Base-by-base conservation (phyloP, 495 filamentous ascomycete genomes). In the Penicillium maclennaniae region DNA sequence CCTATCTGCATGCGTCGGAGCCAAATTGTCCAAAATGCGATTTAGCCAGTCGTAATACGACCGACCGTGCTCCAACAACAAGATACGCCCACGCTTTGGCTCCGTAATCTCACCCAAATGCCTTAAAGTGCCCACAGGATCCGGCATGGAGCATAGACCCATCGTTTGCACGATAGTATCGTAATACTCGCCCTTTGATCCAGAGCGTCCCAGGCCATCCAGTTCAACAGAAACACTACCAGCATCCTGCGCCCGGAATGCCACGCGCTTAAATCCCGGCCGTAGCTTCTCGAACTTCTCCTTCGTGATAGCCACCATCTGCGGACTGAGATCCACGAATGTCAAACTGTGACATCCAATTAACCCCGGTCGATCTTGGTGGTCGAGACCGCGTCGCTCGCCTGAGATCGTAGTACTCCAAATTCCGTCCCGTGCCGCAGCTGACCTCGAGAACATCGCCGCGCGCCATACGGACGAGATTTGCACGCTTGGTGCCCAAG, bases 121-220 rank as follows among this genome's bases (percentile, higher is more conserved):
- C 28, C 75, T 69, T 47, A 97, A 73, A 43, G 93, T 77, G 10
- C 67, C 74, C 15, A 80, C 81, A 14, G 92, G 95, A 56, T 88
- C 83, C 5, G 76, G 72, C 41, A 91, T 92, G 44, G 87, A 92
- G 73, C 93, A 98, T 6, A 97, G 71, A 1, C 91, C 92, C 83
- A 97, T 95, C 14, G 90, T 95, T 68, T 97, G 91, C 43, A 98
- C 65, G 31, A 97, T 75, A 2, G 89, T 96, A 71, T 97, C 91
- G 69, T 87, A 98, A 28, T 69, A 69, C 20, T 41, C 17, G n/a
- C 34, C 49, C 27, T 45, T 34, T 14, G 31, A 34, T 12, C 16
- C 47, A 27, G n/a, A 14, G 2, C 17, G 17, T 23, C 38, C 3
- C 23, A 17, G 3, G 6, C 8, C 16, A 12, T 14, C 23, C 41